Conservation (phyloP, 2,329 filamentous ascomycete genomes). For the Seiridium unicorne region DNA sequence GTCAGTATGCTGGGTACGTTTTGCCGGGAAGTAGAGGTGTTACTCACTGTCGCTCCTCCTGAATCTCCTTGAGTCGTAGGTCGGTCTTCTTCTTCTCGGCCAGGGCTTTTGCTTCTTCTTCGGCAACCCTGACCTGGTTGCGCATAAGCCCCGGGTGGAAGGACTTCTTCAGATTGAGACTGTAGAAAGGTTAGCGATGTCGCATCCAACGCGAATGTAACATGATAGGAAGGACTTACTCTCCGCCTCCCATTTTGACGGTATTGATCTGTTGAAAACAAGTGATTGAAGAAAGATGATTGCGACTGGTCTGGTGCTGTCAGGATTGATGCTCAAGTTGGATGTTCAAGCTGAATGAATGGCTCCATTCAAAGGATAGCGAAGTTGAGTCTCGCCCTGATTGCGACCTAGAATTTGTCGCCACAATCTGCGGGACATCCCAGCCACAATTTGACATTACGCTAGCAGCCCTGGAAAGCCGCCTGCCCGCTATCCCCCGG, state of each 20-base stretch:
- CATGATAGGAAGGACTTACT: slow-evolving; percentile 32
- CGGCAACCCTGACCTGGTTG: slow-evolving; percentile 89
- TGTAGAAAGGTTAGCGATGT: neutral
- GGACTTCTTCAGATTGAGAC: slow-evolving; percentile 88
- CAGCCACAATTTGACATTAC: neutral
- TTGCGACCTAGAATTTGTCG: neutral
- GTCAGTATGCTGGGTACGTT: neutral
- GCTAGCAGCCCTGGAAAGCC: too few species aligned
- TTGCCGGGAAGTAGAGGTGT: slow-evolving; percentile 38
- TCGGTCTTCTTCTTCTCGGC: slow-evolving; percentile 94
- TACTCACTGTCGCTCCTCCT: slow-evolving; percentile 73
- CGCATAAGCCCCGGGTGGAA: slow-evolving; percentile 90
- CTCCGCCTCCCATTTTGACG: slow-evolving; percentile 76
- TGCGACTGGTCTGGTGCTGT: too few species aligned
- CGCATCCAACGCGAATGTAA: too few species aligned
- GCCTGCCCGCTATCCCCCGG: too few species aligned
- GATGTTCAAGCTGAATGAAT: too few species aligned
- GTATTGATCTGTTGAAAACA: neutral
- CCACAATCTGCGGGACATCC: neutral
- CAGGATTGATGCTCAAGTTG: too few species aligned
- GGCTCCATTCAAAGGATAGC: too few species aligned
- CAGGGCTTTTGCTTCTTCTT: slow-evolving; percentile 87
- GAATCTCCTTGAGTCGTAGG: slow-evolving; percentile 86
- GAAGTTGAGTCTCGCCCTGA: too few species aligned
- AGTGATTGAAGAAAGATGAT: neutral